A percentile compares a stretch with the other conserved stretches of the same genome.
Evolutionary conservation across 306 rosid species (phyloP).

Genomic region (Quercus parvula): DNA sequence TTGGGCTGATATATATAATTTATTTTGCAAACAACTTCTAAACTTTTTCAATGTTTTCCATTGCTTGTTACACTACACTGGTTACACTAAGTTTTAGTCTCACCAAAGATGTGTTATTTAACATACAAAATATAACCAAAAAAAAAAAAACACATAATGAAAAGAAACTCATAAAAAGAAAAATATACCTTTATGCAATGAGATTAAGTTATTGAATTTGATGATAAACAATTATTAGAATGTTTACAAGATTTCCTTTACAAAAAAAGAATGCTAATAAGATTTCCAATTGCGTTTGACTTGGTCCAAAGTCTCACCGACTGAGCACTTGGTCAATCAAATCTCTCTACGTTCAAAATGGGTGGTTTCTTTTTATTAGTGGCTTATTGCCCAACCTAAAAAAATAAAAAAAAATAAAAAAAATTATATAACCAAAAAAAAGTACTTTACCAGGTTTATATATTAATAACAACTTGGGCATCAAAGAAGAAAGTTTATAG

Average conservation of each 20-base stretch:
- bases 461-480: too few relatives aligned
- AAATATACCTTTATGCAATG: not conserved
- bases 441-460: too few relatives aligned
- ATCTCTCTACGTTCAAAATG: not conserved
- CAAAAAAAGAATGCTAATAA: not conserved
- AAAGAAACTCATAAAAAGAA: not conserved
- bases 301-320: not conserved
- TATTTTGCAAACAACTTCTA: not conserved
- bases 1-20: not conserved
- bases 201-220: not conserved
- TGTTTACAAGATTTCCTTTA: not conserved
- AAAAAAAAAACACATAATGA: not conserved
- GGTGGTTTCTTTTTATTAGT: too few relatives aligned
- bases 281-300: not conserved
- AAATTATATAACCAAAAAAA: too few relatives aligned
- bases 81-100: not conserved
- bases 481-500: too few relatives aligned
- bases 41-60: not conserved
- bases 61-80: too few relatives aligned
- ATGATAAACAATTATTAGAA: not conserved
- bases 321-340: not conserved
- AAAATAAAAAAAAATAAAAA: too few relatives aligned
- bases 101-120: not conserved
- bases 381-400: too few relatives aligned
- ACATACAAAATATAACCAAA: not conserved